Evolutionary conservation across 495 filamentous ascomycete genomes (phyloP), one percentile per base, ranked within the genome.

Genomic region (Amphirosellinia nigrospora): DNA sequence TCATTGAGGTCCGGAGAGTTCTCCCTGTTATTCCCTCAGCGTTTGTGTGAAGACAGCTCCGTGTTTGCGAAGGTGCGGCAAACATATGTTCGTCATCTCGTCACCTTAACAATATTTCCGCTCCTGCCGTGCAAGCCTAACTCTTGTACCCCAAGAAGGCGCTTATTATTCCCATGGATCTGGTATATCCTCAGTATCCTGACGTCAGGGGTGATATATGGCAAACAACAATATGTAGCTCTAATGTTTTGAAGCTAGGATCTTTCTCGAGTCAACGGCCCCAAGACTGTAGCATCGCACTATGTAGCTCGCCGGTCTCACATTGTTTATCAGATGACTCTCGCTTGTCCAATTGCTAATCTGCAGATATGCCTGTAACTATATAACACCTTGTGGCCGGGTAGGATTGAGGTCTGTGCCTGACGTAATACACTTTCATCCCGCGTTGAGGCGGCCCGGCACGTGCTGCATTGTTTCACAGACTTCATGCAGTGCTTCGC

Each of bases 351-450:
- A 53, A 53, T 53, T 53, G 50, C 10, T 53, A 16, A 11, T 4
- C 7, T 16, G 50, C 26, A 8, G 26, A 30, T 23, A 53, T 0
- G 13, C 26, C 50, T 53, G 50, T 13, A 15, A 28, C 2, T 53
- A 53, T 16, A 28, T 8, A 15, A 58, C 30, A n/a, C 10, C 30
- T 10, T 32, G 7, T 21, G 19, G 19, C 36, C n/a, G 3, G 28
- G 55, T 58, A n/a, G 30, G 30, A 58, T 21, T 13, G 55, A 16
- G 32, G 55, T 36, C 32, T 15, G 32, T 36, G 55, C 55, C 11
- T 58, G 55, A 58, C 30, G 55, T 36, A 58, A 58, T 58, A 36
- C 50, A 53, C 50, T 36, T 36, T 21, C 55, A 34, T 32, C 55
- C 55, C 19, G 55, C 55, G 19, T 58, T 58, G 55, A 36, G 55